Percentiles rank a stretch among this genome's conserved stretches.
phyloP scores from a whole-genome alignment of 106 monocot genomes.

The Dioscorea dumetorum region DNA sequence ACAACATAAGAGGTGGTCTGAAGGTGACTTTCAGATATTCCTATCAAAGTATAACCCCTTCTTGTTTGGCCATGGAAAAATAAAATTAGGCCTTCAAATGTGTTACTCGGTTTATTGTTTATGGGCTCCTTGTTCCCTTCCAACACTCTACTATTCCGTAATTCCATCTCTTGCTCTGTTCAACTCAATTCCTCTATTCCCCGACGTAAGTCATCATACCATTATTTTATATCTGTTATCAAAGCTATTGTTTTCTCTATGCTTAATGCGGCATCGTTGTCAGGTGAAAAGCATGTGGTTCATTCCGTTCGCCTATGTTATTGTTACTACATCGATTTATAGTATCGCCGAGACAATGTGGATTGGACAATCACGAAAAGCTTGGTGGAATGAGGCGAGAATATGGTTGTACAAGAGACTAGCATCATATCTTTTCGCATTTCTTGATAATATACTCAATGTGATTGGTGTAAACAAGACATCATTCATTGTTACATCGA shows the following conservation, averaged over 20 bases:
- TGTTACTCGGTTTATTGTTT: conserved; percentile 32
- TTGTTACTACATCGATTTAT: conserved; percentile 6
- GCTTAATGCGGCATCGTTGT: neutral
- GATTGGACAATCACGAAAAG: conserved; percentile 14
- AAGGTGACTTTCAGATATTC: conserved; percentile 53
- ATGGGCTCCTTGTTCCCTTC: conserved; percentile 52
- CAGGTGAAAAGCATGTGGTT: conserved; percentile 43
- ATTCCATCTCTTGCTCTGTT: conserved; percentile 45
- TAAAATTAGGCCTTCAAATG: conserved; percentile 49
- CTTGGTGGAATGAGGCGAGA: conserved; percentile 78
- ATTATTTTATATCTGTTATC: no score
- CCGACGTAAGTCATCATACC: conserved; percentile 26
- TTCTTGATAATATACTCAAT: conserved; percentile 37
- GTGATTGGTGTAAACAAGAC: conserved; percentile 26
- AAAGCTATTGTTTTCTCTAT: neutral
- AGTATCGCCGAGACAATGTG: conserved; percentile 27
- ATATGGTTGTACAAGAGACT: conserved; percentile 55
- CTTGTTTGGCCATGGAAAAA: conserved; percentile 31
- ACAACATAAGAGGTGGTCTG: conserved; percentile 71
- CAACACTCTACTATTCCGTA: conserved; percentile 42
- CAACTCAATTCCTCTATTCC: conserved; percentile 43
- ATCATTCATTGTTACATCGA: conserved; percentile 42
- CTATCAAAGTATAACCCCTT: conserved; percentile 61
- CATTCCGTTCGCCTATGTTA: conserved; percentile 40
- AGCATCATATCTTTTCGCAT: conserved; percentile 58